phyloP scores from a whole-genome alignment of 2,329 filamentous ascomycete species.

The Trichocomaceae sp. region DNA sequence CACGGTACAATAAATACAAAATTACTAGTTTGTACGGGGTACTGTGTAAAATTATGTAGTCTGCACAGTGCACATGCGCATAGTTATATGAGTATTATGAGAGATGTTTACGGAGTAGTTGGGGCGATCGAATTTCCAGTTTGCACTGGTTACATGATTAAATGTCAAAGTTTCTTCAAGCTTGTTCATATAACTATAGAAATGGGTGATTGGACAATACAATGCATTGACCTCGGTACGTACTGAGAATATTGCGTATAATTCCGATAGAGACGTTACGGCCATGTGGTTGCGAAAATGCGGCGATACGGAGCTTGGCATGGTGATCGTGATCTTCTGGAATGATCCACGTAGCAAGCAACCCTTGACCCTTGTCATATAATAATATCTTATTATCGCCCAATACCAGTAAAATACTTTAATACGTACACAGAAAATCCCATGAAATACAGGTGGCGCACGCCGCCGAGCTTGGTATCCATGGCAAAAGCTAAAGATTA shows the following conservation, averaged over 20 bases:
- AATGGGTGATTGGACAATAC: too few relatives aligned
- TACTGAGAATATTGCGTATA: neutral
- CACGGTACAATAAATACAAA: neutral
- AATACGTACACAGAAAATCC: neutral
- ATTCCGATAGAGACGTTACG: neutral
- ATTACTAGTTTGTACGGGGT: neutral
- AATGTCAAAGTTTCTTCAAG: too few relatives aligned
- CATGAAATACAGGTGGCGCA: neutral
- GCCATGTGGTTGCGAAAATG: constrained; percentile 9
- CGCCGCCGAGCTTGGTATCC: neutral
- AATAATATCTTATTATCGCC: too few relatives aligned
- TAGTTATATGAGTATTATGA: too few relatives aligned
- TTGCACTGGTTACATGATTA: too few relatives aligned
- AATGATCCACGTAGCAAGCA: neutral
- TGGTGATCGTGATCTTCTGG: constrained; percentile 8
- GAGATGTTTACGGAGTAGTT: too few relatives aligned
- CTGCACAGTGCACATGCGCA: too few relatives aligned
- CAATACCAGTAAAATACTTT: neutral
- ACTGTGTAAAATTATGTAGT: too few relatives aligned
- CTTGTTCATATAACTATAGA: too few relatives aligned
- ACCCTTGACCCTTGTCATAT: too few relatives aligned
- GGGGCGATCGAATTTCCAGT: too few relatives aligned
- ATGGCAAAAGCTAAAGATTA: neutral
- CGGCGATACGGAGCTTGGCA: constrained; percentile 3
- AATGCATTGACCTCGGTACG: neutral